Conservation (phyloP, 495 filamentous ascomycete species). For the Margaritispora aquatica region DNA sequence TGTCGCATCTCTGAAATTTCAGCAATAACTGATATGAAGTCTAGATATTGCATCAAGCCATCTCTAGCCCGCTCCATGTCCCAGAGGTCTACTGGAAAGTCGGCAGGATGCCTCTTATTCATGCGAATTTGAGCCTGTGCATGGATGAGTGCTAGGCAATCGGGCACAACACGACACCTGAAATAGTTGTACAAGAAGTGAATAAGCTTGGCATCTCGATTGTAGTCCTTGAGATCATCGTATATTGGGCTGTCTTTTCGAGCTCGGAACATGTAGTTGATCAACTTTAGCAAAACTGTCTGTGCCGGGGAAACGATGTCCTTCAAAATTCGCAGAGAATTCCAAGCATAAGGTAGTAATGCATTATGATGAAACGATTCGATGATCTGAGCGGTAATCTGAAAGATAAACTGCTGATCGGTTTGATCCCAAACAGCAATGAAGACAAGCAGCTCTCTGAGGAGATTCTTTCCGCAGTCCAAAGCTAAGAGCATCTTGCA, state of each 20-base stretch:
- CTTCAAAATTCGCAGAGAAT: constrained; percentile 83
- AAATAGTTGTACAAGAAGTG: constrained; percentile 90
- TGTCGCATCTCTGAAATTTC: constrained; percentile 51
- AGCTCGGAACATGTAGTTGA: constrained; percentile 81
- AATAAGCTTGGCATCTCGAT: constrained; percentile 53
- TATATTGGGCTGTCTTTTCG: constrained; percentile 52
- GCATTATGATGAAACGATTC: constrained; percentile 83
- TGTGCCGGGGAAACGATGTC: constrained; percentile 94
- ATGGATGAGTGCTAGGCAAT: constrained; percentile 87
- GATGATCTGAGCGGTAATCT: constrained; percentile 92
- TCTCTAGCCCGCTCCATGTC: constrained; percentile 86
- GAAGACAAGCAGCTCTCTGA: constrained; percentile 88
- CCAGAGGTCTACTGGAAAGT: constrained; percentile 93
- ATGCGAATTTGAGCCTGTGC: constrained; percentile 82
- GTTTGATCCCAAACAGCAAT: constrained; percentile 93
- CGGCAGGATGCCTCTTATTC: constrained; percentile 51
- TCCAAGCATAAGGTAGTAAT: constrained; percentile 83
- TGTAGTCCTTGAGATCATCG: constrained; percentile 39
- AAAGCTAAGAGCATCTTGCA: constrained; percentile 84
- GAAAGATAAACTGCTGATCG: constrained; percentile 87
- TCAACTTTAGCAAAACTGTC: constrained; percentile 80
- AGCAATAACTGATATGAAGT: constrained; percentile 87
- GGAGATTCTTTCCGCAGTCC: constrained; percentile 78
- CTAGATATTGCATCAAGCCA: constrained; percentile 85
- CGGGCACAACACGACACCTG: constrained; percentile 83